Conservation (phyloP, 495 filamentous ascomycete genomes). For the Aspergillus coremiiformis region DNA sequence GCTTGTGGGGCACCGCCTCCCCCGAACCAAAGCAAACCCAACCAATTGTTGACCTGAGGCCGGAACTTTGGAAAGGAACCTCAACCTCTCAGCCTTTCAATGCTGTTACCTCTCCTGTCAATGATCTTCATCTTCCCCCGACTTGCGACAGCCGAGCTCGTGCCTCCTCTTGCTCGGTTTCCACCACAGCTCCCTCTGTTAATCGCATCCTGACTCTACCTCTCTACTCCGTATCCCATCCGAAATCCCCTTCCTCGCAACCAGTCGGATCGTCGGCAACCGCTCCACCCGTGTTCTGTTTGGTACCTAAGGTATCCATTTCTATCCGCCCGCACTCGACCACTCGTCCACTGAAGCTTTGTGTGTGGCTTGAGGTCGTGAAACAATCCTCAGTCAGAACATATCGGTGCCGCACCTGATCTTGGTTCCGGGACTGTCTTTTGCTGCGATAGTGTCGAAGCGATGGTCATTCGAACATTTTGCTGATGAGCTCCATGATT, state of each 20-base stretch:
- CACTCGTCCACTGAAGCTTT: neutral
- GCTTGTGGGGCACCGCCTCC: neutral
- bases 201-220: neutral
- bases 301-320: neutral
- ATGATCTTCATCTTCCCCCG: neutral
- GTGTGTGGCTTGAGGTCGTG: neutral
- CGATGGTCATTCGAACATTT: constrained; percentile 39
- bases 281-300: neutral
- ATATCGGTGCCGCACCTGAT: neutral
- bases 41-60: neutral
- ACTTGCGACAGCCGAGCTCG: neutral
- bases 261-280: neutral
- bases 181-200: neutral
- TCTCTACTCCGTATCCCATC: neutral
- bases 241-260: neutral
- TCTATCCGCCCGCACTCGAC: neutral
- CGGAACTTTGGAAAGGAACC: too few relatives aligned
- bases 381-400: neutral
- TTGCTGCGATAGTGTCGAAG: constrained; percentile 15
- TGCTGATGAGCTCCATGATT: constrained; percentile 46
- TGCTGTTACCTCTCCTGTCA: neutral
- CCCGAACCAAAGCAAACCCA: neutral
- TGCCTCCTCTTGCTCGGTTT: neutral
- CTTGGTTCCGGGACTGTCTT: neutral
- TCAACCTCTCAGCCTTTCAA: neutral